Evolutionary conservation across 1,139 yeast genomes (phyloP).

Genomic region (Eremothecium gossypii): DNA sequence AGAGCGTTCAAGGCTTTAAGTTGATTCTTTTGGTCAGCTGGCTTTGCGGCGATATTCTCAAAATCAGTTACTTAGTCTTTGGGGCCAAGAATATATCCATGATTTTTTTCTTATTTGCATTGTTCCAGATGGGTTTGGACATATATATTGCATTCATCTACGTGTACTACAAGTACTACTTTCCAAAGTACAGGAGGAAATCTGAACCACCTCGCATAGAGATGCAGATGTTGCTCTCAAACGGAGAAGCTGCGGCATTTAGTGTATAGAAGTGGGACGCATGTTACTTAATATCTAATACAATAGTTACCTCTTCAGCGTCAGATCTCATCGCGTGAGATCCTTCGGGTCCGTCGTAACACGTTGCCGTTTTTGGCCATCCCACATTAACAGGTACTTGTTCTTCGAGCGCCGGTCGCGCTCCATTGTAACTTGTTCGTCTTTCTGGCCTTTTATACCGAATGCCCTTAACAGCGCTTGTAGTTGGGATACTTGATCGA

Average conservation of each 20-base stretch:
- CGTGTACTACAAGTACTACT: constrained; percentile 43
- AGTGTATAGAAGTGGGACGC: neutral
- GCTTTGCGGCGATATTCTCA: constrained; percentile 81
- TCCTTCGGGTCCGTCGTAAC: too few species aligned
- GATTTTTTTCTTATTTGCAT: constrained; percentile 67
- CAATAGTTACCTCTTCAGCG: too few species aligned
- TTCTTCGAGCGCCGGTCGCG: too few species aligned
- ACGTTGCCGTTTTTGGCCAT: too few species aligned
- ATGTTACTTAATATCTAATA: too few species aligned
- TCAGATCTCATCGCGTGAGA: too few species aligned
- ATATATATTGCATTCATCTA: constrained; percentile 69
- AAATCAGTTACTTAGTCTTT: constrained; percentile 58
- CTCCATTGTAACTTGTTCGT: too few species aligned
- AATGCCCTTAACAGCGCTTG: constrained; percentile 28
- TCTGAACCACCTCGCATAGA: constrained; percentile 1
- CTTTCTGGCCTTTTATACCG: too few species aligned
- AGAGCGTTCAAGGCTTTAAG: constrained; percentile 71
- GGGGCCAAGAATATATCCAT: constrained; percentile 64
- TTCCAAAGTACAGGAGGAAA: constrained; percentile 8
- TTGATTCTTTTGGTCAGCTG: constrained; percentile 67
- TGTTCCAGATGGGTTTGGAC: constrained; percentile 74
- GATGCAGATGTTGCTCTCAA: neutral
- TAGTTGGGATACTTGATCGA: too few species aligned
- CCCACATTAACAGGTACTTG: too few species aligned
- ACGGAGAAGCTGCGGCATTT: neutral